Percentiles rank a stretch among this genome's conserved stretches.
phyloP scores from a whole-genome alignment of 495 filamentous ascomycete species.

The Trichoderma asperelloides region DNA sequence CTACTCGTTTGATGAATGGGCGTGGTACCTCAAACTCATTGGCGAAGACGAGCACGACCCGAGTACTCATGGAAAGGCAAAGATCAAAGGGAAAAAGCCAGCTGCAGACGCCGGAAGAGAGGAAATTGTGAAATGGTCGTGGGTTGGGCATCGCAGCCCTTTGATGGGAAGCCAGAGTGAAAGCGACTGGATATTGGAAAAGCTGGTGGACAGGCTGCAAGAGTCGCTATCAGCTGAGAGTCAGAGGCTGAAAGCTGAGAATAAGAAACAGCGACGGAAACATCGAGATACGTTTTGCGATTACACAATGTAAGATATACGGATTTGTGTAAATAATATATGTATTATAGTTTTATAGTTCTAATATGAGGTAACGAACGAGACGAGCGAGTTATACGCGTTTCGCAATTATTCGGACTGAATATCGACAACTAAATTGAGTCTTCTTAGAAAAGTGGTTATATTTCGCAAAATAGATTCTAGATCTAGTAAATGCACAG shows the following conservation, averaged over 20 bases:
- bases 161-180: conserved; percentile 66
- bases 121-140: conserved; percentile 50
- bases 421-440: too few species aligned
- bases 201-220: conserved; percentile 46
- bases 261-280: not conserved
- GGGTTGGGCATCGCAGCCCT: conserved; percentile 64
- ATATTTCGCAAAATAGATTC: too few species aligned
- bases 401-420: too few species aligned
- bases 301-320: not conserved
- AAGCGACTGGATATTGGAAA: conserved; percentile 71
- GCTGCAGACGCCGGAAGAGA: not conserved
- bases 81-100: conserved; percentile 5
- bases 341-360: not conserved
- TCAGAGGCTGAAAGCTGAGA: not conserved
- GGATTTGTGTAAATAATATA: not conserved
- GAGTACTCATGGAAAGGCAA: conserved; percentile 29
- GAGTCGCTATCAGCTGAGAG: conserved; percentile 36
- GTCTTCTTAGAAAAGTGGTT: too few species aligned
- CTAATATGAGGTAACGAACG: too few species aligned
- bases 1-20: conserved; percentile 77
- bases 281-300: too few species aligned
- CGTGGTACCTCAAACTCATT: conserved; percentile 65
- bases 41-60: conserved; percentile 55
- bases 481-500: too few species aligned
- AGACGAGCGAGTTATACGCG: too few species aligned